Evolutionary conservation across 1,284 basidiomycete species (phyloP).

Genomic region (Ustilago curta): DNA sequence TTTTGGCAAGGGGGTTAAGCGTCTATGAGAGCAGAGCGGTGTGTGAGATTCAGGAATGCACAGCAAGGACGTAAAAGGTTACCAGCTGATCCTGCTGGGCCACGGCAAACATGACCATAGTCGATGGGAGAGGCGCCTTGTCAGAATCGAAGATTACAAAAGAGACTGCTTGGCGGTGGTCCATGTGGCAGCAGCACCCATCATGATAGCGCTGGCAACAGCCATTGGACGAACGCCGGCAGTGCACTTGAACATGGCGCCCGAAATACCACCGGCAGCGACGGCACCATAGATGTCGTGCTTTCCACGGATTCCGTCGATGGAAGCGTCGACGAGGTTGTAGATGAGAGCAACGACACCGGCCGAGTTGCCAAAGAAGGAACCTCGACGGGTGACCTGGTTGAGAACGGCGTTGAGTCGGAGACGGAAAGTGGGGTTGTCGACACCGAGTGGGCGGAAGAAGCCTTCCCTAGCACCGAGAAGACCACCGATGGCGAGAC

Average conservation of each 20-base stretch:
- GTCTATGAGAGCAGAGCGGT: conserved; percentile 42
- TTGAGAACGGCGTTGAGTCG: conserved; percentile 97
- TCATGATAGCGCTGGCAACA: conserved; percentile 87
- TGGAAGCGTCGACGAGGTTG: conserved; percentile 93
- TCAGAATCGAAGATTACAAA: conserved; percentile 19
- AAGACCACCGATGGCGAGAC: conserved; percentile 90
- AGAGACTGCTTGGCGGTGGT: conserved; percentile 71
- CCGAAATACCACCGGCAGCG: conserved; percentile 89
- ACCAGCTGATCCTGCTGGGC: no score
- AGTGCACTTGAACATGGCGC: conserved; percentile 91
- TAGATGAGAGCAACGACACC: conserved; percentile 96
- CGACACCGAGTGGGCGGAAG: conserved; percentile 78
- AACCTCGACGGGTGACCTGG: conserved; percentile 93
- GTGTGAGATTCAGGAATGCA: conserved; percentile 1
- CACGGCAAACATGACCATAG: no score
- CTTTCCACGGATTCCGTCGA: conserved; percentile 87
- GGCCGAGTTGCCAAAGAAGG: conserved; percentile 97
- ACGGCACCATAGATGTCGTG: conserved; percentile 93
- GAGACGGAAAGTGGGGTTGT: conserved; percentile 74
- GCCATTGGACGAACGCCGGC: conserved; percentile 90
- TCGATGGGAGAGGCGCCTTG: no score
- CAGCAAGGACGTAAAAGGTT: no score
- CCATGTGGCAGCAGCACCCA: conserved; percentile 88
- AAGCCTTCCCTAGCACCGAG: conserved; percentile 97
- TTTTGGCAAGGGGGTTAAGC: conserved; percentile 1